Conservation (phyloP, 305 asterid species). For the Fraxinus latifolia region DNA sequence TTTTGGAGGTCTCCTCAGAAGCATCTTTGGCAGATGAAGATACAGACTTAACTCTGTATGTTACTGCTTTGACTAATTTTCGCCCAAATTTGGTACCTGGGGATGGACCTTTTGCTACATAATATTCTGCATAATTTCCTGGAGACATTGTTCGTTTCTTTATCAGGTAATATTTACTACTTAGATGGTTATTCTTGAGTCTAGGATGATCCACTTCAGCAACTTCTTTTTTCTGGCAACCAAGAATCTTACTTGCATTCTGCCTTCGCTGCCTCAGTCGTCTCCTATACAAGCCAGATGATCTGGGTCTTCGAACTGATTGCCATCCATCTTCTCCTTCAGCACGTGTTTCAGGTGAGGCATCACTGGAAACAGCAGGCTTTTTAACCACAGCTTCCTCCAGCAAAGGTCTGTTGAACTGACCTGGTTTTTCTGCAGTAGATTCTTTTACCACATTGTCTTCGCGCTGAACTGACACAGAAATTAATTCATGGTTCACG, state of each 20-base stretch:
- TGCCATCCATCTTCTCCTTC: slow-evolving; percentile 99
- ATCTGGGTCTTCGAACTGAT: slow-evolving; percentile 85
- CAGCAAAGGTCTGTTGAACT: slow-evolving; percentile 35
- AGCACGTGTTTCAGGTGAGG: slow-evolving; percentile 52
- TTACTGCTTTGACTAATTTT: slow-evolving; percentile 67
- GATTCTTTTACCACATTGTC: slow-evolving; percentile 37
- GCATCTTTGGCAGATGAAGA: slow-evolving; percentile 52
- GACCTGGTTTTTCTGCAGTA: slow-evolving; percentile 38
- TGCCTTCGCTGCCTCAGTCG: slow-evolving; percentile 73
- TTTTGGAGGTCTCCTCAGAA: slow-evolving; percentile 39
- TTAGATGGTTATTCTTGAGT: slow-evolving; percentile 60
- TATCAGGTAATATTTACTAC: slow-evolving; percentile 58
- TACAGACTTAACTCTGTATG: slow-evolving; percentile 85
- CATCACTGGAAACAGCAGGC: slow-evolving; percentile 37
- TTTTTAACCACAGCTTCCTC: slow-evolving; percentile 37
- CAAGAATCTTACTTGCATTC: slow-evolving; percentile 49
- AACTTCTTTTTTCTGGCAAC: slow-evolving; percentile 71
- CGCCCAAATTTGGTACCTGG: slow-evolving; percentile 71
- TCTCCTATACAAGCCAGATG: slow-evolving; percentile 70
- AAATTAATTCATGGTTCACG: slow-evolving; percentile 27
- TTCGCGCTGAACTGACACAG: slow-evolving; percentile 42
- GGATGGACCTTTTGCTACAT: slow-evolving; percentile 70
- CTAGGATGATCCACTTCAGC: slow-evolving; percentile 61
- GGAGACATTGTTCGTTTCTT: slow-evolving; percentile 65
- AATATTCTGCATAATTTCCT: slow-evolving; percentile 72